Conservation (phyloP, 164 flowering plant species). For the Liquidambar formosana region DNA sequence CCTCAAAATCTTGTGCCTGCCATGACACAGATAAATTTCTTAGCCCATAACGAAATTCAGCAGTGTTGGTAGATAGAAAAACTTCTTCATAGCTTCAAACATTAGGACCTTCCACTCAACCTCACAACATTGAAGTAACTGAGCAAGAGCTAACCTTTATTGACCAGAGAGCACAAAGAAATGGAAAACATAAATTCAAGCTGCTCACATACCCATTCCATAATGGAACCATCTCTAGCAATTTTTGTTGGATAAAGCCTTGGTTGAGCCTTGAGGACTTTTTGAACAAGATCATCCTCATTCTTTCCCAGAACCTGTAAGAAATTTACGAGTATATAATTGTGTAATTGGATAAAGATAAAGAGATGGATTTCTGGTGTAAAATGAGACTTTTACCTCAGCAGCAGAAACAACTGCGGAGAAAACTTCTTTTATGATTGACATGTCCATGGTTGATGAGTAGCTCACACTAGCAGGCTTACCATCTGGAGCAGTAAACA, state of each 20-base stretch:
- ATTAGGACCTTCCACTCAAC: background rate
- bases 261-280: constrained; percentile 54
- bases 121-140: background rate
- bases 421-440: constrained; percentile 83
- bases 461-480: constrained; percentile 90
- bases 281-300: constrained; percentile 49
- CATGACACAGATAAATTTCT: constrained; percentile 66
- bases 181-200: background rate
- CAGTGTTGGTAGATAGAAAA: background rate
- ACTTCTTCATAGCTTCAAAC: background rate
- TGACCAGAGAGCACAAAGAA: background rate
- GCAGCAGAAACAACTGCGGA: constrained; percentile 70
- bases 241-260: constrained; percentile 66
- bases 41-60: background rate
- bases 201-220: constrained; percentile 82
- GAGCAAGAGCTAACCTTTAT: background rate
- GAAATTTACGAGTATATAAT: constrained; percentile 2
- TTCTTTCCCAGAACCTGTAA: constrained; percentile 68
- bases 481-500: constrained; percentile 83
- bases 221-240: constrained; percentile 82
- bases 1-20: constrained; percentile 88
- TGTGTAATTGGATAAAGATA: background rate
- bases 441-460: constrained; percentile 93
- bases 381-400: constrained; percentile 45
- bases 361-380: background rate